A percentile compares a stretch with the other conserved stretches of the same genome.
Evolutionary conservation across 306 rosid genomes (phyloP).

Genomic region (Morella rubra): DNA sequence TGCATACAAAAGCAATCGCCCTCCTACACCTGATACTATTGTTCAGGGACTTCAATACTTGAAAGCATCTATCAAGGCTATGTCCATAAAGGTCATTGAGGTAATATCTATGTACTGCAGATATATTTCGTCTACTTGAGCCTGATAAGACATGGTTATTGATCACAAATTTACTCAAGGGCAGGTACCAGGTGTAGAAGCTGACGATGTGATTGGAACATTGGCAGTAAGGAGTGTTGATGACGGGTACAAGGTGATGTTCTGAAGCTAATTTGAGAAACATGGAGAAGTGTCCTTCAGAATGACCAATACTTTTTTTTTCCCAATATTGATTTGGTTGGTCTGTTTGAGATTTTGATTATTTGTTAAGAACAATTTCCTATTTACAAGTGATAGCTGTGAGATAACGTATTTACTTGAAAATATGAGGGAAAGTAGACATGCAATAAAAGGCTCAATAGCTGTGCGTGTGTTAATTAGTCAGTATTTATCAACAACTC

Average conservation of each 20-base stretch:
- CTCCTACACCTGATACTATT: slow-evolving; percentile 94
- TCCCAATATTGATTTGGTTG: neutral
- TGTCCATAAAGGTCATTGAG: slow-evolving; percentile 91
- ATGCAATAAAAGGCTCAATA: neutral
- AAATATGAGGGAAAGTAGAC: neutral
- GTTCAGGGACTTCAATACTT: slow-evolving; percentile 97
- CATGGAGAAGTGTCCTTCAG: slow-evolving; percentile 4
- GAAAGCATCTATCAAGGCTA: slow-evolving; percentile 91
- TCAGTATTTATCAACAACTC: neutral
- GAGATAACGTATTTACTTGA: neutral
- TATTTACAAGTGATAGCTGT: neutral
- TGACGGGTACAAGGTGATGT: slow-evolving; percentile 85
- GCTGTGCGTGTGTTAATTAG: neutral
- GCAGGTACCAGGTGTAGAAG: slow-evolving; percentile 98
- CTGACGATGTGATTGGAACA: slow-evolving; percentile 98
- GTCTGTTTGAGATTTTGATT: neutral
- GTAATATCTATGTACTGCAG: slow-evolving; percentile 41
- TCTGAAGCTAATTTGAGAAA: slow-evolving; percentile 23
- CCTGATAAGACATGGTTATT: slow-evolving; percentile 21
- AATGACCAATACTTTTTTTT: neutral
- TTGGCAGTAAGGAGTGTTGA: slow-evolving; percentile 79
- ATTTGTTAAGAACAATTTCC: neutral
- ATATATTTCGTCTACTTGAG: slow-evolving; percentile 19
- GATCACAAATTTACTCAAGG: slow-evolving; percentile 31
- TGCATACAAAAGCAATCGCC: slow-evolving; percentile 89